Conservation (phyloP, 495 filamentous ascomycete species). For the Copromyces sp. region DNA sequence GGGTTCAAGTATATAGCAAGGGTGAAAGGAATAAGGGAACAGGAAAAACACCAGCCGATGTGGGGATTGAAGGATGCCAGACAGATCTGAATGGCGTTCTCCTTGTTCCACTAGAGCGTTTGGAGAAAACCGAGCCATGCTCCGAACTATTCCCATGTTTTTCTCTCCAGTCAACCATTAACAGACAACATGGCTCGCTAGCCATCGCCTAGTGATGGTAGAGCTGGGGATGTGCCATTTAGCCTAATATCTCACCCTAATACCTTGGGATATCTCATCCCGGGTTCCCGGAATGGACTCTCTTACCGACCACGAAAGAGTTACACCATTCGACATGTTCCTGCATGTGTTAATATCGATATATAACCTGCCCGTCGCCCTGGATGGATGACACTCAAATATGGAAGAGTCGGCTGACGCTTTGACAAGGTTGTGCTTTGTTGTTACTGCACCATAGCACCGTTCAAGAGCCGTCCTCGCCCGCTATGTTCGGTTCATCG, state of each 20-base stretch:
- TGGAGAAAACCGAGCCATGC: constrained; percentile 4
- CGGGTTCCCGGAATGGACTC: constrained; percentile 6
- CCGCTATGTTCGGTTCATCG: background rate
- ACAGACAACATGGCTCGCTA: background rate
- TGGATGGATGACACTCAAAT: background rate
- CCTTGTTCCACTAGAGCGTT: constrained; percentile 9
- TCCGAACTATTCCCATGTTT: constrained; percentile 1
- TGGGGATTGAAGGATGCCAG: background rate
- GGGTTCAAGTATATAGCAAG: background rate
- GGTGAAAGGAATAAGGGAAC: background rate
- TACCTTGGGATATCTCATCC: constrained; percentile 3
- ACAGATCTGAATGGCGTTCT: background rate
- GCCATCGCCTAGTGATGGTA: background rate
- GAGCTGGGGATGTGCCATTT: constrained; percentile 4
- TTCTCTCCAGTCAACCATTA: constrained; percentile 1
- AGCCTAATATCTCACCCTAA: constrained; percentile 8
- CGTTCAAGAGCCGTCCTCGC: background rate
- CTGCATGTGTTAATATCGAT: constrained; percentile 6
- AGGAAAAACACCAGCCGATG: background rate
- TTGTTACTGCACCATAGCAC: background rate
- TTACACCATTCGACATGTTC: constrained; percentile 5
- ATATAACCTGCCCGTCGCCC: background rate
- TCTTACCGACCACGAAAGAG: background rate
- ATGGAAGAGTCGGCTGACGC: background rate
- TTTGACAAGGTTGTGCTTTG: background rate